A percentile compares a stretch with the other conserved stretches of the same genome.
Conservation (phyloP, 805 yeast genomes). For the Kluyveromyces dobzhanskii region DNA sequence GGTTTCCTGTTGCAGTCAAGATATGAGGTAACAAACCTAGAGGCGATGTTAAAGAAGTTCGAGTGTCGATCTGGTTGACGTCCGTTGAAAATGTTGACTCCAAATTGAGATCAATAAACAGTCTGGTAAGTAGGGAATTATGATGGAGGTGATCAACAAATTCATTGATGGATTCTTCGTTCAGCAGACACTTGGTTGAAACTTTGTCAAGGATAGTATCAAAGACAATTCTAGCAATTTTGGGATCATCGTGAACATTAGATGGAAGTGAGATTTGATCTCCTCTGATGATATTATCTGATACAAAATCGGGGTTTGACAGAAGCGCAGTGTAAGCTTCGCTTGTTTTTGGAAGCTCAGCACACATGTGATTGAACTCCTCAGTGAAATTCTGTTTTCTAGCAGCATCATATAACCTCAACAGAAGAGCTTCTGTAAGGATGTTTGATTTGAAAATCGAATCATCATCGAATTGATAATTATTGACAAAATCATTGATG, state of each 20-base stretch:
- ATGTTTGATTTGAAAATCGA: conserved; percentile 24
- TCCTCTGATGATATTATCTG: conserved; percentile 9
- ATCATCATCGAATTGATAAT: conserved; percentile 23
- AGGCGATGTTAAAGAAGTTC: background rate
- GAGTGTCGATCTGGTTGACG: background rate
- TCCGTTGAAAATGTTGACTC: background rate
- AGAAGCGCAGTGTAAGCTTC: conserved; percentile 8
- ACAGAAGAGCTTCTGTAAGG: conserved; percentile 29
- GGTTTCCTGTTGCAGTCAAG: background rate
- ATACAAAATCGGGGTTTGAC: conserved; percentile 12
- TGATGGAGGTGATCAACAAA: background rate
- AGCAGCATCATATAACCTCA: conserved; percentile 28
- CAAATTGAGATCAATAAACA: background rate
- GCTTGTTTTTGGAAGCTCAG: background rate
- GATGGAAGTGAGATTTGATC: conserved; percentile 9
- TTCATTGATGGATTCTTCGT: background rate
- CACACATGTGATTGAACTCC: conserved; percentile 15
- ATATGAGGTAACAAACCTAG: background rate
- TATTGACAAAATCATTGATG: conserved; percentile 15
- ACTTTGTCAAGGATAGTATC: conserved; percentile 10
- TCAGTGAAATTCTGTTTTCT: conserved; percentile 11
- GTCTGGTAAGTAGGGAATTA: background rate
- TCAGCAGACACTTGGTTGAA: background rate
- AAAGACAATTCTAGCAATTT: conserved; percentile 11
- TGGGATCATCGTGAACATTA: conserved; percentile 6